Conservation (phyloP, 2,329 filamentous ascomycete species). For the Calonectria pseudoreteaudii region DNA sequence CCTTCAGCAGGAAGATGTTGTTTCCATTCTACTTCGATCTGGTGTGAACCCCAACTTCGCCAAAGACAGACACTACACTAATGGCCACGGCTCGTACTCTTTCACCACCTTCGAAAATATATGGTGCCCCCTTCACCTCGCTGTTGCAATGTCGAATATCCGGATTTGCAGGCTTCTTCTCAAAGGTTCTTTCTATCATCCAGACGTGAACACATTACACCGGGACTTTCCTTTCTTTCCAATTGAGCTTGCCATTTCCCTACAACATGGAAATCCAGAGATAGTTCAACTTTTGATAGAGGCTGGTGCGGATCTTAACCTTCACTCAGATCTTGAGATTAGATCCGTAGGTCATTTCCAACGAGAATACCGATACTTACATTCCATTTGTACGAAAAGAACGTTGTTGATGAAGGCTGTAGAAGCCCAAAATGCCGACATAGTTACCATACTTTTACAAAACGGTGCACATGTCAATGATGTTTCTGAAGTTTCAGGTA, state of each 20-base stretch:
- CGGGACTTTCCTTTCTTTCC: background rate
- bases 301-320: background rate
- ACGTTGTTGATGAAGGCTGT: background rate
- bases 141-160: background rate
- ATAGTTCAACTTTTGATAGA: background rate
- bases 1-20: background rate
- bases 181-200: background rate
- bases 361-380: background rate
- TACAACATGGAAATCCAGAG: background rate
- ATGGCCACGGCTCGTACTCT: too few species aligned
- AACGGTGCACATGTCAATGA: background rate
- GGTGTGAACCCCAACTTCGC: background rate
- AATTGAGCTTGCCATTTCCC: background rate
- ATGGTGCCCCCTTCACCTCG: background rate
- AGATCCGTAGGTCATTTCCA: background rate
- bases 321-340: background rate
- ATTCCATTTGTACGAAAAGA: background rate
- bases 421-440: background rate
- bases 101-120: background rate
- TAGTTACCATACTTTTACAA: background rate
- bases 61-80: too few species aligned
- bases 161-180: background rate
- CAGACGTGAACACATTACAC: background rate
- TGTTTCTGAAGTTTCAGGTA: background rate
- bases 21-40: background rate